These are phyloP conservation scores for Saturnispora saitoi DNA, from an alignment of 805 yeast species.

Conservation along the genomic window DNA sequence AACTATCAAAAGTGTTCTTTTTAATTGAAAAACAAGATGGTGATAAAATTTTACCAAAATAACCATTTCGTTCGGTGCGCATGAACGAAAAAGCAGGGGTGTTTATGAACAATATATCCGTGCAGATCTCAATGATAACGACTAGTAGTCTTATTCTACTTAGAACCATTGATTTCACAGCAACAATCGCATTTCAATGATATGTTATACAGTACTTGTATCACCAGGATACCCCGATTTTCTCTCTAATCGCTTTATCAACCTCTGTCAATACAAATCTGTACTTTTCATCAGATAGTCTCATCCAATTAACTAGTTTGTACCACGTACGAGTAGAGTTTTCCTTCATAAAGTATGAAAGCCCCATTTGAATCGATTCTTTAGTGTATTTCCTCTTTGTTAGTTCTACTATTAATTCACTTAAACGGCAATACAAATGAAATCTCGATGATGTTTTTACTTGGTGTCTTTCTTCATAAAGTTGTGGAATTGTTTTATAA, in stretches of 20 bases:
- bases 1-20: neutral
- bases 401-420: neutral
- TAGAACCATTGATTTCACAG: neutral
- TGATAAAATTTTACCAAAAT: neutral
- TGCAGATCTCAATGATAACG: neutral
- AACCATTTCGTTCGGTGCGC: neutral
- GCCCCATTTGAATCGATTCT: neutral
- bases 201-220: neutral
- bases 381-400: neutral
- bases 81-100: neutral
- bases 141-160: neutral
- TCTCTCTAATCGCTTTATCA: neutral
- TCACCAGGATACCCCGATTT: neutral
- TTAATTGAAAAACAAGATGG: neutral
- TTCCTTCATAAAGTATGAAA: neutral
- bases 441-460: constrained; percentile 1
- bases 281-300: constrained; percentile 1
- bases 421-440: neutral
- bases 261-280: neutral
- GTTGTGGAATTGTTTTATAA: neutral
- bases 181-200: neutral
- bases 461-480: neutral
- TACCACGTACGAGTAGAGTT: constrained; percentile 3
- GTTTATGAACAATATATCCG: neutral
- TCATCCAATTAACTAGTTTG: constrained; percentile 3